phyloP scores from a whole-genome alignment of 108 stramenopile genomes.

The Nannochloropsis granulata region DNA sequence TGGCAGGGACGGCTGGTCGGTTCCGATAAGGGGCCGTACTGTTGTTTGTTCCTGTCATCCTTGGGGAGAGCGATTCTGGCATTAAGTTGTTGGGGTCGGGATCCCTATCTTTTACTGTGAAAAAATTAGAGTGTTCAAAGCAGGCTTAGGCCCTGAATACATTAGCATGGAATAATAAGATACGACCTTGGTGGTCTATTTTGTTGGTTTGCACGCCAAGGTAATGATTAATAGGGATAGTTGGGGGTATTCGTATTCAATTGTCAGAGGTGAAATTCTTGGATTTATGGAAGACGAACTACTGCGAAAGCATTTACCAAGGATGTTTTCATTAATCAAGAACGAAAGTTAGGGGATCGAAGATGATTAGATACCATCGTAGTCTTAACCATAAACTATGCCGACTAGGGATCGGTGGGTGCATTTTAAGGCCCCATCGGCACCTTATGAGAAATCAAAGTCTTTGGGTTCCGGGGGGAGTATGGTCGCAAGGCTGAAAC shows the following conservation, averaged over 20 bases:
- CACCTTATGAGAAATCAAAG: constrained; percentile 94
- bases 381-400: constrained; percentile 99
- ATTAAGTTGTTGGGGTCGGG: constrained; percentile 74
- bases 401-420: constrained; percentile 76
- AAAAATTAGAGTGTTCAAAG: constrained; percentile 98
- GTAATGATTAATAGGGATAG: constrained; percentile 96
- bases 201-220: constrained; percentile 90
- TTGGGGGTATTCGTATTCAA: constrained; percentile 95
- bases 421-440: constrained; percentile 64
- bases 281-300: constrained; percentile 96
- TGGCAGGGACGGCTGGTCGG: not conserved
- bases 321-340: constrained; percentile 99
- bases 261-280: constrained; percentile 97
- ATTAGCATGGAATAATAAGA: constrained; percentile 91
- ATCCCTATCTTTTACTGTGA: constrained; percentile 87
- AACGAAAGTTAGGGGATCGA: constrained; percentile 99
- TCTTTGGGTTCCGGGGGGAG: constrained; percentile 54
- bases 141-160: constrained; percentile 91
- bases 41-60: constrained; percentile 35
- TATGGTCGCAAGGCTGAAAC: constrained; percentile 50
- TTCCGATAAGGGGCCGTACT: not conserved
- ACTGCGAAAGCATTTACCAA: constrained; percentile 96
- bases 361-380: constrained; percentile 99
- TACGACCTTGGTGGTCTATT: constrained; percentile 85
- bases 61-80: constrained; percentile 67